Evolutionary conservation across 331 rosid genomes (phyloP), one percentile per base, ranked within the genome.

Genomic region (Stylosanthes scabra): DNA sequence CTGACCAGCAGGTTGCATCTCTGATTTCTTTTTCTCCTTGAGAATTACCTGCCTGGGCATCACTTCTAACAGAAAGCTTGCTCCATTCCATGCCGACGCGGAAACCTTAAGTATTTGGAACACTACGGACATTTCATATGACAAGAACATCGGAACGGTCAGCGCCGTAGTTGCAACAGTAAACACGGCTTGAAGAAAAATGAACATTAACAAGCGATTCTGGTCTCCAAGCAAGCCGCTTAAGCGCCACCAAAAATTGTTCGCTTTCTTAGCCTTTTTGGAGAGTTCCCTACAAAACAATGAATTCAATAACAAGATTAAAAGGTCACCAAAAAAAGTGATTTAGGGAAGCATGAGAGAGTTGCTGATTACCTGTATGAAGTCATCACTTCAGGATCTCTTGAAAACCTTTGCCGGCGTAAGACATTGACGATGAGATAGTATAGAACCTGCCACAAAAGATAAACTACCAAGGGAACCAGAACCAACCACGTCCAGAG

Each of bases 331-430:
- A 11, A 16, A 51, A 3, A 16, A 67, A 29, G 54, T 8, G 10
- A 6, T 14, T 13, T 14, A 14, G 16, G 11, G 6, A 27, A 40
- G 14, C 13, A 46, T 41, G 57, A 39, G 44, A 14, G 40, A 25
- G 59, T 49, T 37, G 12, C 28, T 54, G 8, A 57, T 45, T 74
- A 94, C 98, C 96, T 91, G 84, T 94, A 94, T 50, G 98, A 94
- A 72, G 97, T 94, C 98, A 94, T 94, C 79, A 94, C 98, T 86
- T 93, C 98, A 15, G 98, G 98, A 78, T 93, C 98, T 78, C 84
- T 87, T 76, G 91, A 68, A 44, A 94, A 56, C 78, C 97, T 86
- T 57, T 91, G 97, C 9, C 93, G 83, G 58, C 98, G 97, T 46
- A 93, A 68, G 76, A 93, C 98, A 4, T 88, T 59, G 86, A 93